A percentile compares a stretch with the other conserved stretches of the same genome.
phyloP scores from a whole-genome alignment of 2,329 filamentous ascomycete species.

The Drechslerella dactyloides region DNA sequence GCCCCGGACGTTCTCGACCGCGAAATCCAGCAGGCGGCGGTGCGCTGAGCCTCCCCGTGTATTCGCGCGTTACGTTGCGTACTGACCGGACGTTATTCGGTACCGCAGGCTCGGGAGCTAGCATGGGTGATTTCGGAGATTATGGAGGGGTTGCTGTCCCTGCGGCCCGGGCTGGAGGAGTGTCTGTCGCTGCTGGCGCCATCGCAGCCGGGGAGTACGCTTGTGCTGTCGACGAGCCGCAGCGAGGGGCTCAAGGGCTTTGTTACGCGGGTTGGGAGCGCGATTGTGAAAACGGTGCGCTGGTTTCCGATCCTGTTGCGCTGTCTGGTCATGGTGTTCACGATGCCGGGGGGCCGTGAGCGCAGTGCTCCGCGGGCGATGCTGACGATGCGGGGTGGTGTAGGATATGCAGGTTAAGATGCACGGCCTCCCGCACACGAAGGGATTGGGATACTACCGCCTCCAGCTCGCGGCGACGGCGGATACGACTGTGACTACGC shows the following conservation, averaged over 20 bases:
- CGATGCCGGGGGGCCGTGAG: too few species aligned
- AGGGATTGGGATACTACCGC: constrained; percentile 74
- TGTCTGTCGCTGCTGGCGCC: constrained; percentile 87
- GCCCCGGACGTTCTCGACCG: constrained; percentile 36
- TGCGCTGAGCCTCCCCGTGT: background rate
- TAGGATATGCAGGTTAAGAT: constrained; percentile 52
- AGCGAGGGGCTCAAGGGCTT: constrained; percentile 92
- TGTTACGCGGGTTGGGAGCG: constrained; percentile 86
- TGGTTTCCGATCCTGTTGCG: constrained; percentile 10
- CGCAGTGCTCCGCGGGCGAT: background rate
- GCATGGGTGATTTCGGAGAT: constrained; percentile 69
- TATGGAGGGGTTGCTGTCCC: constrained; percentile 67
- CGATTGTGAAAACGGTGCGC: constrained; percentile 84
- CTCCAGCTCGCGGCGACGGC: constrained; percentile 70
- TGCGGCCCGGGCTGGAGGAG: constrained; percentile 79
- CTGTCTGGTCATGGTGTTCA: too few species aligned
- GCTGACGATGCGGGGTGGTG: too few species aligned
- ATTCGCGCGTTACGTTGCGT: background rate
- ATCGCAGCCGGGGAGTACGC: constrained; percentile 81
- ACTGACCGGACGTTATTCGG: background rate
- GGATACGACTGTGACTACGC: constrained; percentile 66
- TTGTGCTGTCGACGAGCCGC: constrained; percentile 84
- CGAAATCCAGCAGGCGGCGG: constrained; percentile 38
- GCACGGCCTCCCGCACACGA: constrained; percentile 66
- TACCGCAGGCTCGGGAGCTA: constrained; percentile 64